These are phyloP conservation scores for Cladochytrium tenue DNA, from an alignment of 371 early-diverging fungal species.

Conservation along the genomic window DNA sequence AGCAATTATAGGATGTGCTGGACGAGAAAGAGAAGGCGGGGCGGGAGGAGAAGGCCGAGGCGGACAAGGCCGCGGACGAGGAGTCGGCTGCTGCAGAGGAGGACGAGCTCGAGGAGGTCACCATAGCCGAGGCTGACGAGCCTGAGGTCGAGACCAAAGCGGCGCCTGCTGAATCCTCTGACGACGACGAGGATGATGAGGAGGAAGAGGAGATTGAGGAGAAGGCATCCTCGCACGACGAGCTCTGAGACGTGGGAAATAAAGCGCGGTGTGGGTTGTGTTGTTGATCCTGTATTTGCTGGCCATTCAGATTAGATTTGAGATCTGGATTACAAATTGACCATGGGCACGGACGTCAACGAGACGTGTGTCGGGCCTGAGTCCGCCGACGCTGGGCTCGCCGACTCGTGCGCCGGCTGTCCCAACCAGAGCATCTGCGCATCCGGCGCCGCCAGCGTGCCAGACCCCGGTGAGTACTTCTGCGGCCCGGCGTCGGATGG, in stretches of 20 bases:
- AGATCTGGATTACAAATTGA: too few species aligned
- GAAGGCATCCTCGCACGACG: constrained; percentile 3
- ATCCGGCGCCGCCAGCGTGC: constrained; percentile 73
- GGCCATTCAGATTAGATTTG: too few species aligned
- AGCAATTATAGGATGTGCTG: constrained; percentile 23
- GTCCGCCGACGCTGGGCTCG: constrained; percentile 89
- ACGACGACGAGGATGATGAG: constrained; percentile 16
- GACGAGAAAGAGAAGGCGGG: constrained; percentile 30
- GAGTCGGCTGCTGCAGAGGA: constrained; percentile 9
- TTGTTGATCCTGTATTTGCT: constrained; percentile 4
- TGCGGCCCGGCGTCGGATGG: too few species aligned
- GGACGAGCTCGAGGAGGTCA: constrained; percentile 2
- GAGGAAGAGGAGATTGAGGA: constrained; percentile 13
- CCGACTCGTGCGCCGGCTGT: constrained; percentile 93
- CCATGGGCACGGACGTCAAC: not conserved
- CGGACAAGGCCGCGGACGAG: constrained; percentile 10
- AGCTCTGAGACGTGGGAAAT: too few species aligned
- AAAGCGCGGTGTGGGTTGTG: constrained; percentile 2
- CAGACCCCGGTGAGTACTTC: constrained; percentile 79
- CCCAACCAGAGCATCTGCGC: constrained; percentile 95
- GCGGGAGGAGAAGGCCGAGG: constrained; percentile 8
- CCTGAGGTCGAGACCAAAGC: constrained; percentile 2
- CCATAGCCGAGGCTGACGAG: constrained; percentile 16
- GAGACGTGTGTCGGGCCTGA: constrained; percentile 77
- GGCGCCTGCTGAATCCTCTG: not conserved